A percentile compares a stretch with the other conserved stretches of the same genome.
Evolutionary conservation across 2,329 filamentous ascomycete species (phyloP).

Genomic region (Eurotiales sp.): DNA sequence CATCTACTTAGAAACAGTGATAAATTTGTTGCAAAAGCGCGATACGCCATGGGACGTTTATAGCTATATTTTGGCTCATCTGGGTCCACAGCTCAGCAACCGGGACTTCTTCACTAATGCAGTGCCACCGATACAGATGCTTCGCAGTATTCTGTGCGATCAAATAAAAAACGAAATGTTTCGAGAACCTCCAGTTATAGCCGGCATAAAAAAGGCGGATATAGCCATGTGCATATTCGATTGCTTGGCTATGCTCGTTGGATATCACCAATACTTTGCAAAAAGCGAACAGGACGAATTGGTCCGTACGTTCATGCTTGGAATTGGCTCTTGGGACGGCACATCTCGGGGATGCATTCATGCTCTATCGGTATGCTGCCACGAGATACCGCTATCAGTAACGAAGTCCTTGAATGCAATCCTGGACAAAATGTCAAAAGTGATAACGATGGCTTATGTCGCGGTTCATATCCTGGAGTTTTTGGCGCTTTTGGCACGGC

Average conservation of each 20-base stretch:
- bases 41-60: slow-evolving; percentile 88
- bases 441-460: slow-evolving; percentile 88
- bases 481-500: slow-evolving; percentile 77
- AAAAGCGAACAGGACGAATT: slow-evolving; percentile 87
- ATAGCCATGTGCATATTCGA: slow-evolving; percentile 87
- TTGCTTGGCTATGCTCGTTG: slow-evolving; percentile 78
- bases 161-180: slow-evolving; percentile 75
- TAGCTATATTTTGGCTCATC: slow-evolving; percentile 80
- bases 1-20: slow-evolving; percentile 72
- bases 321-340: slow-evolving; percentile 77
- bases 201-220: slow-evolving; percentile 79
- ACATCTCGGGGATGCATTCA: slow-evolving; percentile 93
- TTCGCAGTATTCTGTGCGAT: slow-evolving; percentile 75
- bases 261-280: slow-evolving; percentile 81
- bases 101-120: slow-evolving; percentile 76
- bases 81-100: slow-evolving; percentile 85
- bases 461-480: slow-evolving; percentile 96
- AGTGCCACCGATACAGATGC: slow-evolving; percentile 68
- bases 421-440: slow-evolving; percentile 88
- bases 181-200: slow-evolving; percentile 73
- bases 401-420: slow-evolving; percentile 82
- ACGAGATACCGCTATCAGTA: slow-evolving; percentile 84
- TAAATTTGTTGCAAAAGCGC: slow-evolving; percentile 64
- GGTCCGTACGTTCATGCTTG: slow-evolving; percentile 78
- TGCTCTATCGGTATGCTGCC: slow-evolving; percentile 88